Evolutionary conservation across 495 filamentous ascomycete genomes (phyloP), one percentile per base, ranked within the genome.

Genomic region (Aspergillus haitiensis): DNA sequence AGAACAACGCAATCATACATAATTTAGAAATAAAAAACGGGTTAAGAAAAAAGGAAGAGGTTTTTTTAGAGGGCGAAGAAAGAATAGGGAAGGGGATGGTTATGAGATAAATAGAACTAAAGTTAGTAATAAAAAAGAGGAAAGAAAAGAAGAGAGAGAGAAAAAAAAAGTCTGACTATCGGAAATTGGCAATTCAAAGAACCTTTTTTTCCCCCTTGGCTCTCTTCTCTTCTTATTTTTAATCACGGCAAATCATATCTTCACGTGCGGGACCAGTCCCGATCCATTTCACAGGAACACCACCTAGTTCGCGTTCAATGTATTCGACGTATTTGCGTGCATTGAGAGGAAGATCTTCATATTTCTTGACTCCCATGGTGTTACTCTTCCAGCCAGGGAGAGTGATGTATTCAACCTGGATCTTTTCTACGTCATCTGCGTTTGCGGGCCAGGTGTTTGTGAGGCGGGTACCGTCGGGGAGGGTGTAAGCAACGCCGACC

Each of bases 261-360:
- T 93, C 88, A 42, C 90, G 75, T 33, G 78, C 82, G 42, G 88
- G 91, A 8, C 91, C 92, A 15, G 88, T 90, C 11, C 91, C 91
- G 67, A 95, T 88, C 77, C 83, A 93, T 70, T 85, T 85, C 49
- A 94, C 75, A 57, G 75, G 81, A 15, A 93, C 86, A 34, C 85
- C 89, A 51, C 74, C 73, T 15, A 90, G 75, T 64, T 86, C 87
- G 64, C 84, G 74, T 77, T 95, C 92, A 64, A 92, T 87, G 67
- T 88, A 92, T 67, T 85, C 78, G 60, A 96, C 77, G 58, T 96
- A 96, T 18, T 82, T 81, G 57, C 79, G 81, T 33, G 92, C 91
- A 62, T 91, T 84, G 61, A 74, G 70, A n/a, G 92, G 92, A 34
- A 96, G 74, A 40, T 90, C 83, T 52, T 86, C 82, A 69, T 80